Evolutionary conservation across 1,139 yeast species (phyloP).

Genomic region (Taiozyma sp.): DNA sequence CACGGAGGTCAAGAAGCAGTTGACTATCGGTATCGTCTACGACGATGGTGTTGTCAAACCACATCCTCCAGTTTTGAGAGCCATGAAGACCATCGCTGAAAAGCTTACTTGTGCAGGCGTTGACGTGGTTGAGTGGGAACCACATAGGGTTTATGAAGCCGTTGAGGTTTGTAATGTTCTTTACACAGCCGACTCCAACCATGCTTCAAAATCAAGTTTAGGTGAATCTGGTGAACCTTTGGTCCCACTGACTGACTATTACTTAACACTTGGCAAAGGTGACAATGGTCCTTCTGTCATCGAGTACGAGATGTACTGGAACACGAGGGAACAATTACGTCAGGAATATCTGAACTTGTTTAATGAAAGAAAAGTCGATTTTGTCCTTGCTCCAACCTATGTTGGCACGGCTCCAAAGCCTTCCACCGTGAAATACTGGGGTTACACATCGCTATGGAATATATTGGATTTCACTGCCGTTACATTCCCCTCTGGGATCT

Average conservation of each 20-base stretch:
- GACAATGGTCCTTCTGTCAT: conserved; percentile 35
- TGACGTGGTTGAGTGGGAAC: conserved; percentile 44
- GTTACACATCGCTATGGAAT: conserved; percentile 68
- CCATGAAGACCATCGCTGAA: conserved; percentile 35
- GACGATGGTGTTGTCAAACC: conserved; percentile 48
- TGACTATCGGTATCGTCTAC: conserved; percentile 39
- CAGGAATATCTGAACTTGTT: conserved; percentile 49
- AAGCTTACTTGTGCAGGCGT: conserved; percentile 40
- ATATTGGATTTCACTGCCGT: conserved; percentile 60
- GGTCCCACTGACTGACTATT: conserved; percentile 54
- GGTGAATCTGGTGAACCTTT: conserved; percentile 66
- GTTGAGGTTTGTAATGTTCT: conserved; percentile 41
- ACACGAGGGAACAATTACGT: conserved; percentile 49
- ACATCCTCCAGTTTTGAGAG: conserved; percentile 53
- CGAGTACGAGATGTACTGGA: conserved; percentile 46
- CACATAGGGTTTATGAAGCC: conserved; percentile 46
- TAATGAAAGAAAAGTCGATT: conserved; percentile 55
- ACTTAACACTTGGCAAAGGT: conserved; percentile 55
- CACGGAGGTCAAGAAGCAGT: conserved; percentile 38
- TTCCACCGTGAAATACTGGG: conserved; percentile 67
- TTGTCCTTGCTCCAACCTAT: conserved; percentile 64
- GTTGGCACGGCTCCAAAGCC: conserved; percentile 71
- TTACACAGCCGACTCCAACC: conserved; percentile 54
- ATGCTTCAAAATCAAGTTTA: conserved; percentile 45
- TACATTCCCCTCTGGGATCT: conserved; percentile 56